A percentile compares a stretch with the other conserved stretches of the same genome.
Conservation (phyloP, 1,284 basidiomycete genomes). For the Rhodofomes roseus region DNA sequence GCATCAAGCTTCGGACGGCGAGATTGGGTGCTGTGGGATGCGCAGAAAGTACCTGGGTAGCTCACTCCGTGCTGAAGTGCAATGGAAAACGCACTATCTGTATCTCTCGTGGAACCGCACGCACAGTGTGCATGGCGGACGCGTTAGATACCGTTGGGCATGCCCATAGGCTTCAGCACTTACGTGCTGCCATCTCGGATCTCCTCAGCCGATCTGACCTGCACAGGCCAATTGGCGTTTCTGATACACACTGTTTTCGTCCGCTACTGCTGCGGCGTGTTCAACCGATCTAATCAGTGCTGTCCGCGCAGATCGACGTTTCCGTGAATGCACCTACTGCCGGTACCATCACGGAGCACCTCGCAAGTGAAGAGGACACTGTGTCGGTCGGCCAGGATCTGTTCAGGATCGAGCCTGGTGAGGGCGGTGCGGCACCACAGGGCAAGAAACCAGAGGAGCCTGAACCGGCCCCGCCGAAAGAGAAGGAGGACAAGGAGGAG, state of each 20-base stretch:
- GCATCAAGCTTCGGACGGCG: background rate
- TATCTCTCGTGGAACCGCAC: too few species aligned
- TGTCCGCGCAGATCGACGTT: constrained; percentile 79
- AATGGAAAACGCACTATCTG: too few species aligned
- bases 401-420: constrained; percentile 87
- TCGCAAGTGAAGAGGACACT: constrained; percentile 91
- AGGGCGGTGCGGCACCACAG: constrained; percentile 42
- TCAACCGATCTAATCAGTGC: background rate
- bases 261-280: background rate
- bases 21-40: background rate
- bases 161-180: too few species aligned
- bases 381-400: constrained; percentile 95
- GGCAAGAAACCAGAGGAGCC: constrained; percentile 19
- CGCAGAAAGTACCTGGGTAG: background rate
- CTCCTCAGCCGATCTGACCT: background rate
- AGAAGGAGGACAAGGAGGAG: constrained; percentile 39
- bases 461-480: constrained; percentile 38
- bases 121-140: too few species aligned
- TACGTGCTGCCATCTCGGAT: too few species aligned
- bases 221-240: background rate
- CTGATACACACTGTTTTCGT: background rate
- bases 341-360: constrained; percentile 85
- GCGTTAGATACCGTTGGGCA: too few species aligned
- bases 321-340: constrained; percentile 92
- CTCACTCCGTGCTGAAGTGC: background rate